Conservation (phyloP, 164 flowering plant genomes). For the Nelumbo lutea region DNA sequence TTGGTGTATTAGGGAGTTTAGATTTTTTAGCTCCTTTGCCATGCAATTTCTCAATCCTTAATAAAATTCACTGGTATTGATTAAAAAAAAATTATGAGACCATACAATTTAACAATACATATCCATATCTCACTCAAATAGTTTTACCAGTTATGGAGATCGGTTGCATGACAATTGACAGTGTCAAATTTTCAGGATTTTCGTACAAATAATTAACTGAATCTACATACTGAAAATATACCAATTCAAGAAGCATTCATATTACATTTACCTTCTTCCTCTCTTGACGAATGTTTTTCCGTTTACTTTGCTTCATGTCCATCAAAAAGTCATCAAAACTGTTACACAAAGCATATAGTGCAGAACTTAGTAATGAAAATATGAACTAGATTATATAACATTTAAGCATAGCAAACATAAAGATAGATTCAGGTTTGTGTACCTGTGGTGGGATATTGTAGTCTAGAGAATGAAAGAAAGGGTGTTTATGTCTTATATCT, state of each 20-base stretch:
- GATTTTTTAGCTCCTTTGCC: too few species aligned
- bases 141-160: too few species aligned
- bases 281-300: slow-evolving; percentile 94
- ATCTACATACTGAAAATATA: neutral
- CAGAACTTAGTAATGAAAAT: neutral
- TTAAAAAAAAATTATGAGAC: too few species aligned
- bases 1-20: too few species aligned
- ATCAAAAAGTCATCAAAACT: slow-evolving; percentile 96
- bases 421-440: neutral
- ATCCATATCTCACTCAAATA: too few species aligned
- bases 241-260: neutral
- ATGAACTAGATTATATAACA: neutral
- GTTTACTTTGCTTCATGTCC: slow-evolving; percentile 91
- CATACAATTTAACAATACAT: too few species aligned
- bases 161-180: too few species aligned
- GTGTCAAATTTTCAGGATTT: too few species aligned
- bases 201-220: neutral
- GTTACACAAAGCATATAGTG: slow-evolving; percentile 11
- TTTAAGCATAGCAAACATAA: neutral
- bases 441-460: neutral
- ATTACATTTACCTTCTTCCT: slow-evolving; percentile 75
- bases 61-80: too few species aligned
- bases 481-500: too few species aligned
- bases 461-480: neutral
- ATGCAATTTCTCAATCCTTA: too few species aligned